These are phyloP conservation scores for Blastomyces percursus DNA, from an alignment of 2,329 filamentous ascomycete species.

Conservation along the genomic window DNA sequence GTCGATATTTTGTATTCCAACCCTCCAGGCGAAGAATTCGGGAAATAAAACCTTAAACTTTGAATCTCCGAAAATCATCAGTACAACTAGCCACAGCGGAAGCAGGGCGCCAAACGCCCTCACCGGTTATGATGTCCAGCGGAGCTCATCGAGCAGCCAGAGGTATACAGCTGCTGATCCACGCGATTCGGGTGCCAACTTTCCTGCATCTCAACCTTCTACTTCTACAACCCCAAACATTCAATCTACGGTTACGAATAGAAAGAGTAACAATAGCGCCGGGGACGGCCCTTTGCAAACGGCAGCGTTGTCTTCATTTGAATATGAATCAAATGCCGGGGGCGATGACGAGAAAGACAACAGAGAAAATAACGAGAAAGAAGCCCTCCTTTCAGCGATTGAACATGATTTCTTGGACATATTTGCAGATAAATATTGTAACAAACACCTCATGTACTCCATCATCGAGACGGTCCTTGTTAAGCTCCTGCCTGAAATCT, in stretches of 20 bases:
- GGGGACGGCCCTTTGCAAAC: not conserved
- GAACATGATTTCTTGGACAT: constrained; percentile 57
- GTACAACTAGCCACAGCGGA: not conserved
- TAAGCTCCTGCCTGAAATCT: constrained; percentile 72
- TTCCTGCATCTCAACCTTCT: not conserved
- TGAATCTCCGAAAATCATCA: not conserved
- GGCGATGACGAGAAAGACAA: not conserved
- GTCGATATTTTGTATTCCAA: constrained; percentile 14
- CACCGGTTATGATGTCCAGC: not conserved
- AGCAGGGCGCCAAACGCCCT: not conserved
- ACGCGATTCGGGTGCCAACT: not conserved
- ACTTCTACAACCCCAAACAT: not conserved
- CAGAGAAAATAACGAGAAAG: constrained; percentile 34
- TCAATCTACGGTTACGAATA: not conserved
- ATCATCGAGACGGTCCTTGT: constrained; percentile 74
- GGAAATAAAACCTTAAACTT: not conserved
- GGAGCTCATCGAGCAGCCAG: not conserved
- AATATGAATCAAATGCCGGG: not conserved
- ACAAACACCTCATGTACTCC: constrained; percentile 80
- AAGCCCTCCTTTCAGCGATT: constrained; percentile 47
- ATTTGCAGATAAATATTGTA: constrained; percentile 74
- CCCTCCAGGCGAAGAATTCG: not conserved
- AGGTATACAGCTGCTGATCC: not conserved
- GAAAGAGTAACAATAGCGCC: not conserved
- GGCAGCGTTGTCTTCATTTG: not conserved